Percentiles rank a stretch among this genome's conserved stretches.
Evolutionary conservation across 2,329 filamentous ascomycete genomes (phyloP).

Genomic region (Aspergillus sp.): DNA sequence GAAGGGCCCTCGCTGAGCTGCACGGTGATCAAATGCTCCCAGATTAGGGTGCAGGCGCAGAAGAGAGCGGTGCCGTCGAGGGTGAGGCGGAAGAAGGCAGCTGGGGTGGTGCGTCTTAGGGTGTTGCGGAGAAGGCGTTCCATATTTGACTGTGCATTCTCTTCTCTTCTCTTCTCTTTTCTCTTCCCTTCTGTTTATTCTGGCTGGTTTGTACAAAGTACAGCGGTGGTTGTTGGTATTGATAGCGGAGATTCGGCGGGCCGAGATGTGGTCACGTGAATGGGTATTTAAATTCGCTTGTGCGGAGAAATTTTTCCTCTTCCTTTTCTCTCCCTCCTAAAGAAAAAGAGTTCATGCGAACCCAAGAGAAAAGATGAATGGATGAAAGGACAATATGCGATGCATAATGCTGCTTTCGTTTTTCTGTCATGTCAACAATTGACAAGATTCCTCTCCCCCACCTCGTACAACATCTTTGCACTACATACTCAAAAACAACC

Average conservation of each 20-base stretch:
- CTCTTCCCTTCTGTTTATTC: not conserved
- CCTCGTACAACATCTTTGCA: too few species aligned
- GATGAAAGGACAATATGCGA: too few species aligned
- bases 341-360: not conserved
- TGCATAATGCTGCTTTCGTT: not conserved
- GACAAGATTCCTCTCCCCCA: not conserved
- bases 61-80: constrained; percentile 27
- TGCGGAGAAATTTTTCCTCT: not conserved
- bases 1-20: constrained; percentile 61
- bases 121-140: constrained; percentile 21
- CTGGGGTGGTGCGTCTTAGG: constrained; percentile 16
- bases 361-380: too few species aligned
- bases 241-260: constrained; percentile 4
- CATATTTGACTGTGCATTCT: constrained; percentile 12
- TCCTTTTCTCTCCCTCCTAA: not conserved
- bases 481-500: not conserved
- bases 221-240: not conserved
- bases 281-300: constrained; percentile 9
- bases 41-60: constrained; percentile 30
- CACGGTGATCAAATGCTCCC: constrained; percentile 55
- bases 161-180: not conserved
- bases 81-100: constrained; percentile 19
- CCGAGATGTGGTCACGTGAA: constrained; percentile 8
- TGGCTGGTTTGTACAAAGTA: too few species aligned
- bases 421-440: not conserved